Base-by-base conservation (phyloP, 2,329 filamentous ascomycete genomes). In the Pezicula rhizophila region DNA sequence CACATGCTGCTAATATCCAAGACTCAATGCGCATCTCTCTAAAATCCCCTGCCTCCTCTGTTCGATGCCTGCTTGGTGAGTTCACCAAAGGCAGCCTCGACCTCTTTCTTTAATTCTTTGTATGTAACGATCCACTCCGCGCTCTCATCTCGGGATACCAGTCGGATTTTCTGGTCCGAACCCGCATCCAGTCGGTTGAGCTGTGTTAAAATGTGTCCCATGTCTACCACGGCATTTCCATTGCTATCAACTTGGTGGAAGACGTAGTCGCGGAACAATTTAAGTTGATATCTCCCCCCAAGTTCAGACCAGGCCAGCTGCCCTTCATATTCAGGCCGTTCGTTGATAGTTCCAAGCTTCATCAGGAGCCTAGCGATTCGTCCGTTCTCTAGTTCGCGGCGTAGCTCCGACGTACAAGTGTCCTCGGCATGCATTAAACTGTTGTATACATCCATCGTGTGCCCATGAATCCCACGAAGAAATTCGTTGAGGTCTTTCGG, bases 231-330 rank as follows among this genome's bases (percentile, higher is more conserved):
- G 0, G 93, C 87, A 46, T 87, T 85, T 12, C 89, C 90, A 49
- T 89, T 82, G 26, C 80, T 78, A 64, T 97, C 90, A 11, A 96
- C 90, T 62, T 95, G 91, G 66, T 99, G 93, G 70, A 97, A 99
- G 37, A 96, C 89, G 60, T 95, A 97, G 68, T 99, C 93, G 44
- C 93, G 82, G 74, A 97, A 97, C 8, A 99, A 78, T 69, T 96
- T 96, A 55, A 99, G 75, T 64, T 89, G 87, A 66, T 96, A 97
- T 25, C 91, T 82, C 60, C 96, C 89, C 23, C 92, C 92, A 42
- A 87, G 93, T 66, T 97, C 92, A 4, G 89, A 88, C 92, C 93
- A 99, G 43, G 80, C 75, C 0, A 77, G 72, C 52, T 91, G 86
- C 37, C 83, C 82, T 46, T 89, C 87, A 53, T 87, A 85, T 62